Base-by-base conservation (phyloP, 257 asterid genomes). In the Solanum ossicruentum region DNA sequence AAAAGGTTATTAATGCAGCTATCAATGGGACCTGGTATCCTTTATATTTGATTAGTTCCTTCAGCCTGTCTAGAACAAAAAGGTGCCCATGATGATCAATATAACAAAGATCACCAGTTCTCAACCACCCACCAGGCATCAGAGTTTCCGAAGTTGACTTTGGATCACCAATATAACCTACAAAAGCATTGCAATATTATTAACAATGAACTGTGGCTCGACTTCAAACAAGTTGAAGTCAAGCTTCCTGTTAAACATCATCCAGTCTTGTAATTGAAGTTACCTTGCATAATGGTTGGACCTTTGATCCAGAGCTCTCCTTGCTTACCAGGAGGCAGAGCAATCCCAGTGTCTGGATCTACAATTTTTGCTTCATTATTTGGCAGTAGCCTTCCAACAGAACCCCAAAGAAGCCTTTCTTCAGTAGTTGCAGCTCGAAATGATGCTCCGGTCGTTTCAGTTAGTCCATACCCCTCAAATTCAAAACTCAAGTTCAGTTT, bases 291-390 rank as follows among this genome's bases (percentile, higher is more conserved):
- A 41, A 92, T 66, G 12, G 84, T 80, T 13, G 93, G 91, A 39
- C 95, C 93, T 88, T 85, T 89, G 43, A 93, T 26, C 96, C 95
- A 91, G 36, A 93, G 92, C 81, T 93, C 97, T 70, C 97, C 97
- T 86, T 47, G 84, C 81, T 85, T 88, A 56, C 89, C 87, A 17
- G 92, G 94, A 80, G 90, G 92, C 71, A 92, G 85, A 60, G 82
- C 91, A 82, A 55, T 75, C 13, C 92, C 92, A 15, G 87, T 88
- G 13, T 86, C 86, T 0, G 89, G 87, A 86, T 92, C 93, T 79
- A 92, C 93, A 78, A 92, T 93, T 73, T 87, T 92, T 69, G 94
- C 97, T 84, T 88, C 89, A 54, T 21, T 32, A 61, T 61, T 89
- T 1, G 87, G 83, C 10, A 45, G 1, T 10, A 92, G 69, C 87